phyloP scores from a whole-genome alignment of 78 protist genomes.

The Polysphondylium violaceum region DNA sequence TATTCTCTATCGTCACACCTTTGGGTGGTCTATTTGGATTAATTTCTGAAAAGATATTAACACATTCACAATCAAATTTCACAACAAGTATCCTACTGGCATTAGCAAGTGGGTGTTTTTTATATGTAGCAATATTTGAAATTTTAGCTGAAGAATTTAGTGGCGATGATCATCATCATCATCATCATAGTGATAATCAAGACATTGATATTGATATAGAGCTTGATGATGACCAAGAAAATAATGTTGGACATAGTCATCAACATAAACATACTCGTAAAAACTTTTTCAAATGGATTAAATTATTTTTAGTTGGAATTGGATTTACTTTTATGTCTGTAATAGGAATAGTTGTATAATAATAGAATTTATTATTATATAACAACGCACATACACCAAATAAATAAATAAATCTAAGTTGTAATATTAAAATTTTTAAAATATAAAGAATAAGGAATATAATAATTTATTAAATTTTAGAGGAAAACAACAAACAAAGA shows the following conservation, averaged over 20 bases:
- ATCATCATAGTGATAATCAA: not conserved
- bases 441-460: too few relatives aligned
- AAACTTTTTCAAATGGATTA: not conserved
- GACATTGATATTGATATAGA: not conserved
- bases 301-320: not conserved
- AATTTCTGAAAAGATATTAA: not conserved
- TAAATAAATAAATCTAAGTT: too few relatives aligned
- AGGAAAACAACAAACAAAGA: too few relatives aligned
- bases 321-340: conserved; percentile 12
- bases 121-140: conserved; percentile 2
- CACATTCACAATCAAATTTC: not conserved
- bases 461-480: too few relatives aligned
- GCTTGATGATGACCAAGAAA: not conserved
- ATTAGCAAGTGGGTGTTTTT: conserved; percentile 4
- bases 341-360: not conserved
- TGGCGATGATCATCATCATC: not conserved
- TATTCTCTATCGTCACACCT: conserved; percentile 1
- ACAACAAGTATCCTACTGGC: not conserved
- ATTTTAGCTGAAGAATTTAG: conserved; percentile 1
- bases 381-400: too few relatives aligned
- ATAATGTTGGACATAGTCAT: not conserved
- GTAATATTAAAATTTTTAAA: too few relatives aligned
- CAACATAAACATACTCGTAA: not conserved
- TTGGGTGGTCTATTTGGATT: not conserved
- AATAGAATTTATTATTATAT: too few relatives aligned